phyloP scores from a whole-genome alignment of 176 grass and related monocot genomes.

The Oryza punctata region DNA sequence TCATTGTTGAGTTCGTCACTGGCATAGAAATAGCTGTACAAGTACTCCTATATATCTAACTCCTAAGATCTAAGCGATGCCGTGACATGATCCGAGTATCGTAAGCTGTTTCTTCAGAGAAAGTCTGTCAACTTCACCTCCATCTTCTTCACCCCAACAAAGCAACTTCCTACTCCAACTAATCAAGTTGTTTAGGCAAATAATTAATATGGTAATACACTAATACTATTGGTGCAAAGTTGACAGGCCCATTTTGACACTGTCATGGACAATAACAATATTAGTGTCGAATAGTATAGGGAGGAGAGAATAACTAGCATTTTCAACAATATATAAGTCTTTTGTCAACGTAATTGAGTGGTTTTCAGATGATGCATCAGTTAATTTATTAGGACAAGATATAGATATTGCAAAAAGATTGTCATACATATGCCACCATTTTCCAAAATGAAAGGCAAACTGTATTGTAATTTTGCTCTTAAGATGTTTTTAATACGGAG shows the following conservation, averaged over 20 bases:
- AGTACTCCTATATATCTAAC: background rate
- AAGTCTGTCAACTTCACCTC: background rate
- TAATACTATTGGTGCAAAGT: background rate
- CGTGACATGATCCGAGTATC: constrained; percentile 22
- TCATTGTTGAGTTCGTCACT: constrained; percentile 27
- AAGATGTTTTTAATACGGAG: too few species aligned
- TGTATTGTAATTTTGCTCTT: too few species aligned
- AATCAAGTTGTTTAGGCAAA: background rate
- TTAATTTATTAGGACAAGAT: too few species aligned
- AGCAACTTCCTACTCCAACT: constrained; percentile 53
- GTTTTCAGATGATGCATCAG: too few species aligned
- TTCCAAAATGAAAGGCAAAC: too few species aligned
- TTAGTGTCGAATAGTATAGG: too few species aligned
- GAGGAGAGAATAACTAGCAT: too few species aligned
- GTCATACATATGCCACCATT: too few species aligned
- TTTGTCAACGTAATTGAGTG: too few species aligned
- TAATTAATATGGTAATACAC: background rate
- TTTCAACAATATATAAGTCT: too few species aligned
- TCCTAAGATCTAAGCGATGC: constrained; percentile 18
- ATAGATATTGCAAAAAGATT: too few species aligned
- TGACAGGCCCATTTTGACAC: background rate
- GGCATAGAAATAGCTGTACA: background rate
- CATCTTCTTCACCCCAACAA: constrained; percentile 8
- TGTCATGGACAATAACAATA: background rate
- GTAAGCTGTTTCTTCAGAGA: background rate